Evolutionary conservation across 1,284 basidiomycete genomes (phyloP).

Genomic region (Phellopilus nigrolimitatus): DNA sequence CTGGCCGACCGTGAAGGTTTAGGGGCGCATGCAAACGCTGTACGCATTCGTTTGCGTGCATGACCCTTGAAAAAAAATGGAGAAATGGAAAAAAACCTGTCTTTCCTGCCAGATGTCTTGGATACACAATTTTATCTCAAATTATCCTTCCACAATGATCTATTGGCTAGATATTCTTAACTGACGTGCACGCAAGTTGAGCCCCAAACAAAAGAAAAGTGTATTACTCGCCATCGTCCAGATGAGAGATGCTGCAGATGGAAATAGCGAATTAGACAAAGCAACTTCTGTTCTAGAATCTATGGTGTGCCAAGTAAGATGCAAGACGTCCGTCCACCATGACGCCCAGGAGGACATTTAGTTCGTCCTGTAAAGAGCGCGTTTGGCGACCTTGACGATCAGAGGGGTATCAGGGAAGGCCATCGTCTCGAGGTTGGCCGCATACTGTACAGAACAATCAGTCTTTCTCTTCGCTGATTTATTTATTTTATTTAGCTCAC

Average conservation of each 20-base stretch:
- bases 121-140: no score
- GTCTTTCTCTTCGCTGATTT: not conserved
- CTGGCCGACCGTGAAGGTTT: conserved; percentile 95
- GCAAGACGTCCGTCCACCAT: not conserved
- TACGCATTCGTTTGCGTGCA: conserved; percentile 58
- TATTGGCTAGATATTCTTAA: not conserved
- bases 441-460: conserved; percentile 54
- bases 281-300: not conserved
- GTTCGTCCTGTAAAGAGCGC: conserved; percentile 85
- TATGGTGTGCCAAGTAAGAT: not conserved
- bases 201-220: conserved; percentile 7
- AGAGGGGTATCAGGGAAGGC: conserved; percentile 89
- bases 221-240: conserved; percentile 12
- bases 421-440: conserved; percentile 80
- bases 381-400: conserved; percentile 88
- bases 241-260: not conserved
- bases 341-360: no score
- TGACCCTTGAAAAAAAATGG: conserved; percentile 19
- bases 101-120: no score
- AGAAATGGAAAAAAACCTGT: conserved; percentile 1
- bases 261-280: conserved; percentile 1
- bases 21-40: conserved; percentile 90
- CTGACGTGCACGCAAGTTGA: no score
- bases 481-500: conserved; percentile 45
- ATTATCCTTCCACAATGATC: no score